These are phyloP conservation scores for Wickerhamiella vanderwaltii DNA, from an alignment of 805 yeast species.

Conservation along the genomic window DNA sequence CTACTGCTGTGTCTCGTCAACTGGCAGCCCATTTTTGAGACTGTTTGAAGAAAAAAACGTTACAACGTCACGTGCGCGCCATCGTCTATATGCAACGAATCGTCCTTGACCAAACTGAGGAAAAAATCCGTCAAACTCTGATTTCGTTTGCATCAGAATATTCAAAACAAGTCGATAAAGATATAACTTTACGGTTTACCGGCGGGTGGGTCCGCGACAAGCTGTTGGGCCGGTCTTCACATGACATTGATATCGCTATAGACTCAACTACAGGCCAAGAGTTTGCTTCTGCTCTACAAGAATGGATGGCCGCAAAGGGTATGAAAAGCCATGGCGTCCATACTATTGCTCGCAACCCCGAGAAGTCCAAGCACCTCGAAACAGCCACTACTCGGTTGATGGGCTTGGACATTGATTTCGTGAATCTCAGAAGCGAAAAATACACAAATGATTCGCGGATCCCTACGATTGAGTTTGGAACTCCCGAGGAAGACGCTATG, in stretches of 20 bases:
- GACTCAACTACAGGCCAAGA: constrained; percentile 74
- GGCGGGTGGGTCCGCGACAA: constrained; percentile 99
- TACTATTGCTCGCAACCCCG: constrained; percentile 85
- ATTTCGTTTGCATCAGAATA: constrained; percentile 25
- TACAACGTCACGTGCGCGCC: too few species aligned
- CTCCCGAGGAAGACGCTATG: constrained; percentile 81
- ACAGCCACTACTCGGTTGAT: constrained; percentile 86
- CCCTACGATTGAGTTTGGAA: constrained; percentile 75
- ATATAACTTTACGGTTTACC: constrained; percentile 59
- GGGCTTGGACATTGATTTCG: constrained; percentile 85
- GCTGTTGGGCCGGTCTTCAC: constrained; percentile 61
- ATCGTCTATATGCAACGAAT: constrained; percentile 16
- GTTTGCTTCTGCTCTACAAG: constrained; percentile 57
- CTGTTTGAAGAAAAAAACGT: too few species aligned
- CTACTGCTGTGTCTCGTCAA: too few species aligned
- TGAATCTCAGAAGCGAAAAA: constrained; percentile 76
- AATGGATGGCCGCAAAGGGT: constrained; percentile 31
- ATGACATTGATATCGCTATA: constrained; percentile 88
- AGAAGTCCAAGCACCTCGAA: constrained; percentile 88
- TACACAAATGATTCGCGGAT: constrained; percentile 75
- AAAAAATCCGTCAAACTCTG: constrained; percentile 23
- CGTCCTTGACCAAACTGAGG: constrained; percentile 24
- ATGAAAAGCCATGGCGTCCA: constrained; percentile 39
- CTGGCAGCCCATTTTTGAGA: too few species aligned
- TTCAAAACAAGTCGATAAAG: constrained; percentile 16